phyloP scores from a whole-genome alignment of 257 asterid genomes.

The Solanum clarkiae region DNA sequence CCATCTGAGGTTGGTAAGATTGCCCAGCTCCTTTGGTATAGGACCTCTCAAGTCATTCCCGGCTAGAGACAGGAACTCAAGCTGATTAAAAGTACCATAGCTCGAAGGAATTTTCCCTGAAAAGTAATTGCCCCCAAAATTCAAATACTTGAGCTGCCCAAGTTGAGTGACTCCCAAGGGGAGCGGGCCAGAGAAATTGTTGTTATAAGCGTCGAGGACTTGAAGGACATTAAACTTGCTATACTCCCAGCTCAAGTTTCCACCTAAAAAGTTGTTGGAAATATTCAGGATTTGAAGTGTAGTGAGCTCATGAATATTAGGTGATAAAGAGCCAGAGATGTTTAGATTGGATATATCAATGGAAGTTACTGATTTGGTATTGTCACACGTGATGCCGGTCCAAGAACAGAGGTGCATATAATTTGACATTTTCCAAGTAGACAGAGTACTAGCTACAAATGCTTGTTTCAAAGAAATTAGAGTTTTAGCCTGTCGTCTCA shows the following conservation, averaged over 20 bases:
- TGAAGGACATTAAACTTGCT: conserved; percentile 1
- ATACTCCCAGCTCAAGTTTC: conserved; percentile 21
- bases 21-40: conserved; percentile 26
- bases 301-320: conserved; percentile 11
- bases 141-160: conserved; percentile 16
- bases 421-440: conserved; percentile 26
- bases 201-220: conserved; percentile 29
- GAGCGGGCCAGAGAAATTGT: conserved; percentile 26
- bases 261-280: conserved; percentile 24
- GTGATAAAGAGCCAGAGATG: conserved; percentile 26
- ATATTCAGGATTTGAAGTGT: conserved; percentile 13
- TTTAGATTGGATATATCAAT: conserved; percentile 31
- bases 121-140: conserved; percentile 33
- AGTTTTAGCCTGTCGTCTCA: conserved; percentile 19
- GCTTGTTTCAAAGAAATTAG: conserved; percentile 13
- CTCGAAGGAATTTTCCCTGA: conserved; percentile 20
- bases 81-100: conserved; percentile 14
- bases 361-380: conserved; percentile 11
- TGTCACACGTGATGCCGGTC: conserved; percentile 24
- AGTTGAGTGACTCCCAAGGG: conserved; percentile 10
- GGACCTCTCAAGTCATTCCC: conserved; percentile 28
- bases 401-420: conserved; percentile 16
- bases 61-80: conserved; percentile 20
- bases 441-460: conserved; percentile 5
- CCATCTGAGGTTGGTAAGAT: conserved; percentile 21